These are phyloP conservation scores for Ceratocystis huliohia DNA, from an alignment of 2,329 filamentous ascomycete species.

Conservation along the genomic window DNA sequence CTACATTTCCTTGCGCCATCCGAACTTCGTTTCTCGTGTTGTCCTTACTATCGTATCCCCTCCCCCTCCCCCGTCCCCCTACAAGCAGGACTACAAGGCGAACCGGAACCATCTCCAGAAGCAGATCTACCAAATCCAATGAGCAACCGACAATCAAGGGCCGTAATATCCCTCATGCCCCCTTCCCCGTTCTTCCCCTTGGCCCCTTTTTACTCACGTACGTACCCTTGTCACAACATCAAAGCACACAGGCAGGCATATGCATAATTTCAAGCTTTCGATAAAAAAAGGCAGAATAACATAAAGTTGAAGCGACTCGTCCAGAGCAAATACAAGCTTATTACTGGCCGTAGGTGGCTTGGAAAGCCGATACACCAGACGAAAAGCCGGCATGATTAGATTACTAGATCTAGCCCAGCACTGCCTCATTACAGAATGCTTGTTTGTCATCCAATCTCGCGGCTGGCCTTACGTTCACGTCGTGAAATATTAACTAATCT, in stretches of 20 bases:
- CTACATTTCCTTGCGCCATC: slow-evolving; percentile 4
- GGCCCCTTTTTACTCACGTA: background rate
- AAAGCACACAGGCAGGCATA: background rate
- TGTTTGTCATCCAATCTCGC: slow-evolving; percentile 8
- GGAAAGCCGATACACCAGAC: background rate
- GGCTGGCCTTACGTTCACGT: background rate
- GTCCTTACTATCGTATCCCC: background rate
- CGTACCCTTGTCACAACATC: background rate
- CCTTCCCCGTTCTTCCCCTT: background rate
- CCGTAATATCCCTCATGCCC: background rate
- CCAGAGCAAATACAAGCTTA: background rate
- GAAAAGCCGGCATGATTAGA: background rate
- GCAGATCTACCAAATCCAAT: background rate
- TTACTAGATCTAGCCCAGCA: background rate
- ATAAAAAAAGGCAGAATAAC: background rate
- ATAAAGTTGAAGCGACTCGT: background rate
- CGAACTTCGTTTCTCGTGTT: background rate
- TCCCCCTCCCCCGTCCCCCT: background rate
- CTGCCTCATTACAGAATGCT: background rate
- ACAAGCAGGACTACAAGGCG: background rate
- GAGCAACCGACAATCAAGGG: background rate
- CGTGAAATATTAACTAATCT: background rate
- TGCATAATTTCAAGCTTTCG: background rate
- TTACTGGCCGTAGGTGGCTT: background rate
- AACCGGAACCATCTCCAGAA: background rate